Evolutionary conservation across 2,329 filamentous ascomycete species (phyloP).

Genomic region (Lasiodiplodia citricola): DNA sequence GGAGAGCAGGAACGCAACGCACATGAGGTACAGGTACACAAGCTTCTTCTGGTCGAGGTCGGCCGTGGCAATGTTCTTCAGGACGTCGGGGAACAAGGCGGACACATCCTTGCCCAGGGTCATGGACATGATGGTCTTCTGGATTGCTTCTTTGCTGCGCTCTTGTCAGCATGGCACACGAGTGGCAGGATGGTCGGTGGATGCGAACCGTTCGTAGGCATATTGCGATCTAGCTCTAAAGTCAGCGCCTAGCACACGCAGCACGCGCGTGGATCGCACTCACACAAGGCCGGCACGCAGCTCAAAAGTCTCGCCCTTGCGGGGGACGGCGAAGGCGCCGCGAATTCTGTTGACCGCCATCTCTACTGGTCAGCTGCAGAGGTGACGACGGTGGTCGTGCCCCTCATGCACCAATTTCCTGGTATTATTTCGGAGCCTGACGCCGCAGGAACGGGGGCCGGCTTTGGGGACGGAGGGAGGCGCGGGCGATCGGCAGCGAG

Average conservation of each 20-base stretch:
- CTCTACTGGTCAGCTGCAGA: constrained; percentile 40
- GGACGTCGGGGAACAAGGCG: constrained; percentile 91
- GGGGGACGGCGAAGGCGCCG: constrained; percentile 88
- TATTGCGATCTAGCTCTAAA: constrained; percentile 79
- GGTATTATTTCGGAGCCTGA: constrained; percentile 25
- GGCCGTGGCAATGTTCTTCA: constrained; percentile 96
- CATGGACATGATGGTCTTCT: constrained; percentile 99
- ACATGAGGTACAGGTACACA: constrained; percentile 98
- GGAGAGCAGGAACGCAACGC: constrained; percentile 39
- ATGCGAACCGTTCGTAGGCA: constrained; percentile 81
- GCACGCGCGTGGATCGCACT: constrained; percentile 22
- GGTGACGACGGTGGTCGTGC: constrained; percentile 38
- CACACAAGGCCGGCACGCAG: constrained; percentile 87
- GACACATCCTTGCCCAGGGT: constrained; percentile 98
- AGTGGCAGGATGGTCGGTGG: constrained; percentile 21
- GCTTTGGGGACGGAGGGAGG: constrained; percentile 20
- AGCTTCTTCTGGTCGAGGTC: constrained; percentile 99
- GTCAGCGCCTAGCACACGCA: constrained; percentile 33
- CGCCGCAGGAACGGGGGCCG: constrained; percentile 26
- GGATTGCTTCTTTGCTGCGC: constrained; percentile 89
- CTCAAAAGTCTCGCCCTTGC: constrained; percentile 98
- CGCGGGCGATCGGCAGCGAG: constrained; percentile 2
- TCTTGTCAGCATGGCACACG: constrained; percentile 40
- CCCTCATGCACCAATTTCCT: constrained; percentile 39
- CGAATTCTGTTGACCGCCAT: constrained; percentile 98